These are phyloP conservation scores for Penicillium psychrofluorescens DNA, from an alignment of 495 filamentous ascomycete genomes.

Conservation along the genomic window DNA sequence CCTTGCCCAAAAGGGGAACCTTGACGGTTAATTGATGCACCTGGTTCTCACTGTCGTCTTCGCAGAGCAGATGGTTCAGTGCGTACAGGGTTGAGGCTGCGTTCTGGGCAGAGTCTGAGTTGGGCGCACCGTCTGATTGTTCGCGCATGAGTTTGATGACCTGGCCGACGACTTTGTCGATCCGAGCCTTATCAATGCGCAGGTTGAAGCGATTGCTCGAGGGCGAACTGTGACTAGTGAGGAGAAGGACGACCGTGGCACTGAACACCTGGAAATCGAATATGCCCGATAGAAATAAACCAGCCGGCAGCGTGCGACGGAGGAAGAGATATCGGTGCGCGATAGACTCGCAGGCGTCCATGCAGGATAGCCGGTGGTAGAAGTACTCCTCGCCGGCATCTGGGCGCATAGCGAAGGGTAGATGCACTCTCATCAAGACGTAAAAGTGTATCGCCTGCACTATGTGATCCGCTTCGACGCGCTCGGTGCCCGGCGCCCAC, in stretches of 20 bases:
- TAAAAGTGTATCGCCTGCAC: conserved; percentile 22
- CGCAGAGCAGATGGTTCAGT: conserved; percentile 11
- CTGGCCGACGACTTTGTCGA: not conserved
- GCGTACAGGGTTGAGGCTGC: conserved; percentile 10
- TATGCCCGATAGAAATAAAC: conserved; percentile 19
- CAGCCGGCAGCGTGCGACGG: conserved; percentile 11
- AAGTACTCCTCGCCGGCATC: conserved; percentile 8
- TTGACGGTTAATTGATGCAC: conserved; percentile 11
- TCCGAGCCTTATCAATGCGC: too few relatives aligned
- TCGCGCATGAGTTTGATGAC: conserved; percentile 10
- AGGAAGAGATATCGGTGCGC: conserved; percentile 15
- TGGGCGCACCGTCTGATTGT: conserved; percentile 4
- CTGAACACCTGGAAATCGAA: conserved; percentile 26
- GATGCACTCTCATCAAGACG: conserved; percentile 17
- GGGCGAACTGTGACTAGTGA: conserved; percentile 7
- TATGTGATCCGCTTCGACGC: conserved; percentile 11
- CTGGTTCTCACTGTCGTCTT: not conserved
- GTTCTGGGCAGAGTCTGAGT: conserved; percentile 8
- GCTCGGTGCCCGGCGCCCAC: conserved; percentile 10
- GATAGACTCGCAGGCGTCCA: conserved; percentile 18
- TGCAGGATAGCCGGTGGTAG: conserved; percentile 17
- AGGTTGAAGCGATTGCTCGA: not conserved
- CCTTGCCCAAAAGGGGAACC: conserved; percentile 18
- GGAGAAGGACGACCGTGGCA: conserved; percentile 18
- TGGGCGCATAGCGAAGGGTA: conserved; percentile 20